These are phyloP conservation scores for Lentinula raphanica DNA, from an alignment of 768 basidiomycete species.

Conservation along the genomic window DNA sequence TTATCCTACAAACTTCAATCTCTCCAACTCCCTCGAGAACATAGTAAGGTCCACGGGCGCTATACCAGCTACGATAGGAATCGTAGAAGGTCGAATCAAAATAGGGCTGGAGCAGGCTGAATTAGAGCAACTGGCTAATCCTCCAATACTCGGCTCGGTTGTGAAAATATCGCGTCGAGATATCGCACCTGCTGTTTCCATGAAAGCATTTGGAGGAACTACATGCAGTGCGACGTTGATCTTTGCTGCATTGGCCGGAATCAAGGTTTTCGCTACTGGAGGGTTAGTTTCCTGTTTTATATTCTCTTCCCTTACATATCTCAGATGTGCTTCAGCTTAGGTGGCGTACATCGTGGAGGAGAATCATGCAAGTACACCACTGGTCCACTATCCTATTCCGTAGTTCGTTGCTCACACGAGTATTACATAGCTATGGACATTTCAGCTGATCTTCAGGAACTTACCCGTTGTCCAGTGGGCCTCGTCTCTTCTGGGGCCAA, in stretches of 20 bases:
- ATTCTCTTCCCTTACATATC: neutral
- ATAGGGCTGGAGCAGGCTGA: conserved; percentile 69
- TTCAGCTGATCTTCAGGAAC: conserved; percentile 89
- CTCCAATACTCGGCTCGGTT: conserved; percentile 29
- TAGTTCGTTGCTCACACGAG: neutral
- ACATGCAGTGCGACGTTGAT: conserved; percentile 73
- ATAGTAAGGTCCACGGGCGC: conserved; percentile 71
- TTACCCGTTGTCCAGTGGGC: conserved; percentile 84
- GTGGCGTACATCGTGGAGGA: conserved; percentile 79
- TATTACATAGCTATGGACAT: conserved; percentile 75
- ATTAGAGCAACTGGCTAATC: conserved; percentile 63
- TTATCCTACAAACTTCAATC: conserved; percentile 67
- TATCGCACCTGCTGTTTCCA: conserved; percentile 67
- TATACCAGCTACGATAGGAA: conserved; percentile 87
- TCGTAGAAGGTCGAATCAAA: conserved; percentile 80
- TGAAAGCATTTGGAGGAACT: conserved; percentile 71
- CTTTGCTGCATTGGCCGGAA: conserved; percentile 76
- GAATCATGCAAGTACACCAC: conserved; percentile 46
- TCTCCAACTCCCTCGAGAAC: conserved; percentile 64
- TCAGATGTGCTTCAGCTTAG: conserved; percentile 43
- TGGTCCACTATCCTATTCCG: neutral
- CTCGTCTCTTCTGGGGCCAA: conserved; percentile 93
- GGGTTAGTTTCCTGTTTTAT: conserved; percentile 46
- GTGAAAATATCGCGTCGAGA: conserved; percentile 79
- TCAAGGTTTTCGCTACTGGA: conserved; percentile 91